Conservation (phyloP, 2,329 filamentous ascomycete species). For the Apiospora phragmitis region DNA sequence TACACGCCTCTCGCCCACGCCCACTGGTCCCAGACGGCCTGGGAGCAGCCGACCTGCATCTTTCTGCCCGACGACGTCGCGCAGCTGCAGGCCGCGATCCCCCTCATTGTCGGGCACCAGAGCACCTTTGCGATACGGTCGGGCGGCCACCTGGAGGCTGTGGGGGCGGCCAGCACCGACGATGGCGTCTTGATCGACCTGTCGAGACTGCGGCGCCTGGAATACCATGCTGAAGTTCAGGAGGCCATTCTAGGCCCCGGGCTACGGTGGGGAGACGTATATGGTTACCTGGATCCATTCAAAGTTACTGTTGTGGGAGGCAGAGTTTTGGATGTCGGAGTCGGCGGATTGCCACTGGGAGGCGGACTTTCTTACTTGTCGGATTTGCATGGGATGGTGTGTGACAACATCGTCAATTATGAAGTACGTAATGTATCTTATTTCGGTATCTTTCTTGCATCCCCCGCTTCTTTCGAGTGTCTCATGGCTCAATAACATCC, state of each 20-base stretch:
- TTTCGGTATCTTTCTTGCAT: slow-evolving; percentile 12
- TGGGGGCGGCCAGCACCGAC: slow-evolving; percentile 24
- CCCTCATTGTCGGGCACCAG: slow-evolving; percentile 17
- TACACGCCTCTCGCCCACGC: neutral
- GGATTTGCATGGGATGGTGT: slow-evolving; percentile 25
- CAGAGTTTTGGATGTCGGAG: slow-evolving; percentile 26
- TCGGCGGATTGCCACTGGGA: slow-evolving; percentile 28
- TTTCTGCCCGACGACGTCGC: slow-evolving; percentile 19
- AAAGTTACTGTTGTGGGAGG: slow-evolving; percentile 28
- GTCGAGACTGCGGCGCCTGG: slow-evolving; percentile 21
- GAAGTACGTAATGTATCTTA: slow-evolving; percentile 17
- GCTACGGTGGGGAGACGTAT: slow-evolving; percentile 25
- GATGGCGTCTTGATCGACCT: slow-evolving; percentile 25
- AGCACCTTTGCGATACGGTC: slow-evolving; percentile 26
- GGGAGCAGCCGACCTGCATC: slow-evolving; percentile 18
- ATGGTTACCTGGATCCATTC: slow-evolving; percentile 23
- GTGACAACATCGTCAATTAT: slow-evolving; percentile 28
- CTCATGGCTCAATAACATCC: slow-evolving; percentile 11
- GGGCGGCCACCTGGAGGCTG: slow-evolving; percentile 25
- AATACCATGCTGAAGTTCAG: slow-evolving; percentile 20
- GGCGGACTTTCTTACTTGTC: slow-evolving; percentile 26
- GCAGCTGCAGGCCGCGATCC: slow-evolving; percentile 22
- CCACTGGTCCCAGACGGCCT: neutral
- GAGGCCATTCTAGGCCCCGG: slow-evolving; percentile 24
- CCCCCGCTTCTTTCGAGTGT: neutral